Conservation (phyloP, 2,329 filamentous ascomycete species). For the Colletotrichum horii region DNA sequence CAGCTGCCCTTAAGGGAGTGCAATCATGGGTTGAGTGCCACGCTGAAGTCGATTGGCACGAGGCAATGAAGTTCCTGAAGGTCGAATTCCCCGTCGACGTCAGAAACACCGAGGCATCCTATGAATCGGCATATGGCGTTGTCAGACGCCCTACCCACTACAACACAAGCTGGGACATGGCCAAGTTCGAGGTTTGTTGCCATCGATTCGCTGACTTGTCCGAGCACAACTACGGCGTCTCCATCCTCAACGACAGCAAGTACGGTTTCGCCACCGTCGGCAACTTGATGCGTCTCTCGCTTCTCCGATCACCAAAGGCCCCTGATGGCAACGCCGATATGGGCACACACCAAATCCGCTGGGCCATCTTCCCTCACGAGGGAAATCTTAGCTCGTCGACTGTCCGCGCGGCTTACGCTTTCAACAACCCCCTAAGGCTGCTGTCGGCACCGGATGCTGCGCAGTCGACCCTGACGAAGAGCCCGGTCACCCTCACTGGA, state of each 20-base stretch:
- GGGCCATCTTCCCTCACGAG: constrained; percentile 86
- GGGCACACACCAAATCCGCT: constrained; percentile 85
- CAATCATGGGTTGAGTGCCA: constrained; percentile 78
- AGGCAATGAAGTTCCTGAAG: constrained; percentile 97
- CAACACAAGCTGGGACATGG: constrained; percentile 97
- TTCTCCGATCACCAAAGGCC: constrained; percentile 88
- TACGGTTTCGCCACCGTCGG: constrained; percentile 94
- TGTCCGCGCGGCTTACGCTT: constrained; percentile 83
- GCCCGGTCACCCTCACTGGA: constrained; percentile 71
- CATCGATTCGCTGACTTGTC: constrained; percentile 94
- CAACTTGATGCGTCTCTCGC: constrained; percentile 85
- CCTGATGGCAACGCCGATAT: constrained; percentile 95
- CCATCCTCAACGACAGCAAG: constrained; percentile 93
- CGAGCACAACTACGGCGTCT: constrained; percentile 87
- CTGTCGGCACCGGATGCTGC: constrained; percentile 42
- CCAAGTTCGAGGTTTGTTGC: constrained; percentile 95
- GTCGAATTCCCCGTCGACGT: constrained; percentile 97
- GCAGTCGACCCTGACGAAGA: constrained; percentile 30
- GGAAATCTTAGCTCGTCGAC: constrained; percentile 75
- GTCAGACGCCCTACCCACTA: constrained; percentile 92
- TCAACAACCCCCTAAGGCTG: constrained; percentile 81
- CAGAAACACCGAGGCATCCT: constrained; percentile 88
- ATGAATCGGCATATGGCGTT: constrained; percentile 94
- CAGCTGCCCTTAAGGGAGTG: constrained; percentile 68
- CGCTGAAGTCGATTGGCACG: constrained; percentile 94